Base-by-base conservation (phyloP, 345 rosid species). In the Eucalyptus albens region DNA sequence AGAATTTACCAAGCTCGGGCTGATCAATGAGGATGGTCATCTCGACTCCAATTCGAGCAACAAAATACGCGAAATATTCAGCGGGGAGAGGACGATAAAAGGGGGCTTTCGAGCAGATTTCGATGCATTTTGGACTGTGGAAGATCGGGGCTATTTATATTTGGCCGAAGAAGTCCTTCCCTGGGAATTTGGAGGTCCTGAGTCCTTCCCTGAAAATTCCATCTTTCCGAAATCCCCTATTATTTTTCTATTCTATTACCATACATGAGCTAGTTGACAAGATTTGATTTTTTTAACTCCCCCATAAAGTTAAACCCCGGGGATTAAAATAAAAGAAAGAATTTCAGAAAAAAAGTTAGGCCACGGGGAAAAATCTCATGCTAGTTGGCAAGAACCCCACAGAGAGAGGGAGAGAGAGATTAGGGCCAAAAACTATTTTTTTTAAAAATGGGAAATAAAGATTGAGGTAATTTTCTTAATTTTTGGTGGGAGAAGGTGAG, bases 21-120 rank as follows among this genome's bases (percentile, higher is more conserved):
- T 93, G 94, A 33, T 93, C 93, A 90, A 93, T 88, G 90, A 92
- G 81, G 90, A 94, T 91, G 31, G 94, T 94, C 96, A 95, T 95
- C 90, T 69, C 88, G 92, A 60, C 89, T 86, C 87, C 11, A 50
- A 22, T 22, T 15, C 19, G 7, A 40, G 37, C 9, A 50, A 29
- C 45, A 31, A 53, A 56, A 33, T 31, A 56, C 62, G 0, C 72
- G 1, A 15, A 22, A 67, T 29, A 86, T n/a, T 27, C 65, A 7
- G 47, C 37, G 44, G 56, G 87, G 19, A 14, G 21, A 53, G 59
- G 5, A 27, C n/a, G n/a, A 12, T 6, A 15, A 67, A 6, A 53
- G 7, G 3, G 31, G 45, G 5, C 37, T 19, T 16, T n/a, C 11
- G 42, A 3, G 37, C 69, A 33, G 87, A 17, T 37, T 59, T 29